Conservation (phyloP, 441 rosid genomes). For the Bocquillonia castaneifolia region DNA sequence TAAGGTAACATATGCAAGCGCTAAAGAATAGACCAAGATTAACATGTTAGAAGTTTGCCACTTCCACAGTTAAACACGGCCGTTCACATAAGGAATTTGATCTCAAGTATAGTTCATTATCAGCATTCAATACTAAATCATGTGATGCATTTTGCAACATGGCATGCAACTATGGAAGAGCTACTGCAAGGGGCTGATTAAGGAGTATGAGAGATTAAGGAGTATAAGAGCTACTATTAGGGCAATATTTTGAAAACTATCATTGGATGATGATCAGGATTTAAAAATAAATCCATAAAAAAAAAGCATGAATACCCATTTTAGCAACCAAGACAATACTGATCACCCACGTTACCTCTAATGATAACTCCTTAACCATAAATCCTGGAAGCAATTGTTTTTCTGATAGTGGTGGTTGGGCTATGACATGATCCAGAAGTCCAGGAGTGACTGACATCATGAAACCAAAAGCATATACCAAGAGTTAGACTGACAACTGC, state of each 20-base stretch:
- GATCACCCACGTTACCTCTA: constrained; percentile 43
- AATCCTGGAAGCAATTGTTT: constrained; percentile 42
- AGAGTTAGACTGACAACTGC: background rate
- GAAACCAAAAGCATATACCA: background rate
- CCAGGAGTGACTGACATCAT: constrained; percentile 52
- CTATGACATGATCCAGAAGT: constrained; percentile 25
- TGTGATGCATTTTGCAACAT: background rate
- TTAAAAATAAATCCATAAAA: background rate
- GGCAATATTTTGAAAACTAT: background rate
- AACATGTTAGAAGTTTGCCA: no score
- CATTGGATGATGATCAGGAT: background rate
- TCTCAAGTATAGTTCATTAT: no score
- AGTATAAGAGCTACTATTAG: background rate
- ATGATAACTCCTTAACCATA: constrained; percentile 31
- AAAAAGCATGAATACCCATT: background rate
- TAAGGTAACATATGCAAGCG: no score
- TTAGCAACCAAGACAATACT: background rate
- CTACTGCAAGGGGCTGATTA: background rate
- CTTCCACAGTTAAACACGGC: no score
- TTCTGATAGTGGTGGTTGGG: constrained; percentile 24
- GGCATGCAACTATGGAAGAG: background rate
- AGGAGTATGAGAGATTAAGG: no score
- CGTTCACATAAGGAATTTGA: no score
- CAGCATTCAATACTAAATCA: background rate
- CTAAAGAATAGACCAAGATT: no score